Evolutionary conservation across 768 basidiomycete genomes (phyloP).

Genomic region (Daedalea quercina): DNA sequence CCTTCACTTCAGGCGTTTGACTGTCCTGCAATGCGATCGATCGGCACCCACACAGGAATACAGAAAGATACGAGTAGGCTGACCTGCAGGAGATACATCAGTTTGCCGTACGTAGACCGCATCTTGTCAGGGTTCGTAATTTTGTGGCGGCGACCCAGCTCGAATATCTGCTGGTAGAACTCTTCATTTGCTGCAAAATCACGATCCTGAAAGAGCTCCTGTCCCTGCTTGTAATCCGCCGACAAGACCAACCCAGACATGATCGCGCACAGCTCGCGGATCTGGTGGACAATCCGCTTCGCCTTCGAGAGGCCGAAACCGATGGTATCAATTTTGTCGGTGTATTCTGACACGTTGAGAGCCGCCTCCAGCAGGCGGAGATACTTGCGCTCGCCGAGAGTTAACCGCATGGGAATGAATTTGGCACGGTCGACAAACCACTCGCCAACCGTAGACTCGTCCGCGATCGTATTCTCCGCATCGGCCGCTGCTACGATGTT

Average conservation of each 20-base stretch:
- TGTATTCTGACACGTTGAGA: slow-evolving; percentile 80
- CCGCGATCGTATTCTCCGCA: slow-evolving; percentile 21
- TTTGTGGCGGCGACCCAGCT: slow-evolving; percentile 79
- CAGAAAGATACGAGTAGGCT: slow-evolving; percentile 10
- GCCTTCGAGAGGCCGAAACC: slow-evolving; percentile 74
- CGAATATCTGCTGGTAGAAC: slow-evolving; percentile 77
- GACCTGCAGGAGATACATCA: slow-evolving; percentile 80
- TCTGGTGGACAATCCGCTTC: slow-evolving; percentile 84
- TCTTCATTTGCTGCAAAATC: slow-evolving; percentile 76
- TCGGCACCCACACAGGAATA: slow-evolving; percentile 4
- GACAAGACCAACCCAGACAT: slow-evolving; percentile 78
- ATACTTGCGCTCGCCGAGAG: slow-evolving; percentile 70
- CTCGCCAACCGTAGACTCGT: slow-evolving; percentile 63
- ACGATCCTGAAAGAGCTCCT: slow-evolving; percentile 75
- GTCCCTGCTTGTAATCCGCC: slow-evolving; percentile 85
- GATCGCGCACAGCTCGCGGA: slow-evolving; percentile 82
- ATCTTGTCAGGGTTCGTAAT: slow-evolving; percentile 93
- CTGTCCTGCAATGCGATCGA: slow-evolving; percentile 53
- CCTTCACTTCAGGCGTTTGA: slow-evolving; percentile 75
- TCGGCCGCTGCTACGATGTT: slow-evolving; percentile 16
- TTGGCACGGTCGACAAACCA: slow-evolving; percentile 83
- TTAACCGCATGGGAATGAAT: slow-evolving; percentile 75
- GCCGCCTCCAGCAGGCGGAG: slow-evolving; percentile 83
- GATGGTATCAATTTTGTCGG: slow-evolving; percentile 83
- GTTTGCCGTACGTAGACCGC: slow-evolving; percentile 83